Conservation (phyloP, 2,329 filamentous ascomycete genomes). For the Sarocladiaceae sp. region DNA sequence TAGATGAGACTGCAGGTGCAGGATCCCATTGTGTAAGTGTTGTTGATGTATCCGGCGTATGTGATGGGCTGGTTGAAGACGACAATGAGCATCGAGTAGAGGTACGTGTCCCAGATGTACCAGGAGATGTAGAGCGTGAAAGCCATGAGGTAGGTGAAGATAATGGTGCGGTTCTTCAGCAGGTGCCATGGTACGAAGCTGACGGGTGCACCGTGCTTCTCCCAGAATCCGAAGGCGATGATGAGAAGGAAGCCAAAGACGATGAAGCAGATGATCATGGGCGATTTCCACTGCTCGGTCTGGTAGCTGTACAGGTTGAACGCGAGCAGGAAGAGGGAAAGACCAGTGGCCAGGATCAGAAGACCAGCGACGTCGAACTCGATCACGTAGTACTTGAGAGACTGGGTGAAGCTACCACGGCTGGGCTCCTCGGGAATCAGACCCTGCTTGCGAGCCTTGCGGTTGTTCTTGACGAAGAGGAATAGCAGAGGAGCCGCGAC, state of each 20-base stretch:
- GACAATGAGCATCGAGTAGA: slow-evolving; percentile 48
- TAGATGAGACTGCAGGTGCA: slow-evolving; percentile 43
- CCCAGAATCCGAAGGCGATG: slow-evolving; percentile 49
- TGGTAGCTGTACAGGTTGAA: slow-evolving; percentile 35
- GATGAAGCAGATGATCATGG: slow-evolving; percentile 41
- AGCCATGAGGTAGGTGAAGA: slow-evolving; percentile 40
- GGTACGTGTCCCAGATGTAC: slow-evolving; percentile 46
- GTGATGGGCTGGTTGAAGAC: slow-evolving; percentile 45
- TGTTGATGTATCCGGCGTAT: slow-evolving; percentile 42
- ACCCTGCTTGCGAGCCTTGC: slow-evolving; percentile 46
- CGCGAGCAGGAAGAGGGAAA: slow-evolving; percentile 48
- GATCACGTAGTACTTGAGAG: slow-evolving; percentile 46
- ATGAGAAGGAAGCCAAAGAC: slow-evolving; percentile 47
- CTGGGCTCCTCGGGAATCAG: slow-evolving; percentile 33
- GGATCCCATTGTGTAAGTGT: slow-evolving; percentile 46
- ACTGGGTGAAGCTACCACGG: slow-evolving; percentile 42
- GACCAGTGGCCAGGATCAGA: slow-evolving; percentile 46
- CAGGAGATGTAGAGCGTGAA: slow-evolving; percentile 37
- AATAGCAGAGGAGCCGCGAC: slow-evolving; percentile 32
- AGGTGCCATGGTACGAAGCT: slow-evolving; percentile 53
- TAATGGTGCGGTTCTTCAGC: slow-evolving; percentile 43
- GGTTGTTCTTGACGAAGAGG: slow-evolving; percentile 31
- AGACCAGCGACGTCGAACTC: slow-evolving; percentile 57
- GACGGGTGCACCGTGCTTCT: slow-evolving; percentile 50
- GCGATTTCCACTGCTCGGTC: slow-evolving; percentile 34